These are phyloP conservation scores for Collariella sp. DNA, from an alignment of 495 filamentous ascomycete species.

Conservation along the genomic window DNA sequence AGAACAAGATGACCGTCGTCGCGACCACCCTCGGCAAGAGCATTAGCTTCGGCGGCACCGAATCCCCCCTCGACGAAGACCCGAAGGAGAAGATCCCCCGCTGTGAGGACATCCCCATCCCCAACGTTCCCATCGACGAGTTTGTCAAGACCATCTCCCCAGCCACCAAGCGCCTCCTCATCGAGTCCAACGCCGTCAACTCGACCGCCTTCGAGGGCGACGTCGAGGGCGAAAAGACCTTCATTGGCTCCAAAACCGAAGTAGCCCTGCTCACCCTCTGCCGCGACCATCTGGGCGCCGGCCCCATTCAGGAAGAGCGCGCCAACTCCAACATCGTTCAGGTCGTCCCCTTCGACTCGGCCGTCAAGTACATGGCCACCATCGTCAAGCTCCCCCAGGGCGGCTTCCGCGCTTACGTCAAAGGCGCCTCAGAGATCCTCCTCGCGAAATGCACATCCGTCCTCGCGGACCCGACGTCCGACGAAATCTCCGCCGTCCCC, in stretches of 20 bases:
- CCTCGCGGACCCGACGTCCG: conserved; percentile 53
- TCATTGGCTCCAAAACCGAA: conserved; percentile 86
- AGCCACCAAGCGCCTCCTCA: conserved; percentile 53
- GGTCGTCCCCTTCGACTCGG: conserved; percentile 78
- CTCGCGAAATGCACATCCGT: conserved; percentile 60
- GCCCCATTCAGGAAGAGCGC: conserved; percentile 57
- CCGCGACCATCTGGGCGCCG: conserved; percentile 64
- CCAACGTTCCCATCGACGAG: conserved; percentile 25
- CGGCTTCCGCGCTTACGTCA: conserved; percentile 64
- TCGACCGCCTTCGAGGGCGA: conserved; percentile 86
- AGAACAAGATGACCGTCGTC: conserved; percentile 87
- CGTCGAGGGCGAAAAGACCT: conserved; percentile 60
- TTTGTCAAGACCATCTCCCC: conserved; percentile 42
- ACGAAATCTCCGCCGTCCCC: conserved; percentile 44
- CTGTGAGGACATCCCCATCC: conserved; percentile 30
- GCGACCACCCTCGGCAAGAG: conserved; percentile 64
- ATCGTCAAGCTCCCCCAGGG: conserved; percentile 57
- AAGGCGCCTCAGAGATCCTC: conserved; percentile 82
- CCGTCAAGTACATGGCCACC: conserved; percentile 79
- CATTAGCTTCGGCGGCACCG: conserved; percentile 51
- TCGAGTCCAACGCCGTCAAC: conserved; percentile 72
- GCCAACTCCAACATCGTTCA: conserved; percentile 63
- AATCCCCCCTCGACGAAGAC: conserved; percentile 24
- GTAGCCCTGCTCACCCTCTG: conserved; percentile 71
- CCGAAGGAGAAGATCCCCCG: conserved; percentile 2